These are phyloP conservation scores for slime mould (Dictyostelium discoideum) DNA, from an alignment of 78 protist species.

Conservation along the genomic window dicty_2.7 NC_007090.3:1119501-1120000, in stretches of 20 bases:
- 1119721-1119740: background rate
- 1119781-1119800: background rate
- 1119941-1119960: background rate
- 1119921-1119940: background rate
- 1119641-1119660: background rate
- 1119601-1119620: background rate
- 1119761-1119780: background rate
- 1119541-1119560: background rate
- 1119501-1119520: background rate
- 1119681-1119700: background rate
- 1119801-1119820: background rate
- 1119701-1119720: background rate
- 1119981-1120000: background rate
- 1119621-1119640: background rate
- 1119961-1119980: background rate
- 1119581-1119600: background rate
- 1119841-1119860: background rate
- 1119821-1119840: background rate
- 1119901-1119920: background rate
- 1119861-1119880: background rate
- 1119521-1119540: background rate
- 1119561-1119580: background rate
- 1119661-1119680: background rate
- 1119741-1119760: conserved; percentile 1
- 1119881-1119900: background rate